Evolutionary conservation across 257 asterid species (phyloP).

Genomic region (Primulina eburnea): DNA sequence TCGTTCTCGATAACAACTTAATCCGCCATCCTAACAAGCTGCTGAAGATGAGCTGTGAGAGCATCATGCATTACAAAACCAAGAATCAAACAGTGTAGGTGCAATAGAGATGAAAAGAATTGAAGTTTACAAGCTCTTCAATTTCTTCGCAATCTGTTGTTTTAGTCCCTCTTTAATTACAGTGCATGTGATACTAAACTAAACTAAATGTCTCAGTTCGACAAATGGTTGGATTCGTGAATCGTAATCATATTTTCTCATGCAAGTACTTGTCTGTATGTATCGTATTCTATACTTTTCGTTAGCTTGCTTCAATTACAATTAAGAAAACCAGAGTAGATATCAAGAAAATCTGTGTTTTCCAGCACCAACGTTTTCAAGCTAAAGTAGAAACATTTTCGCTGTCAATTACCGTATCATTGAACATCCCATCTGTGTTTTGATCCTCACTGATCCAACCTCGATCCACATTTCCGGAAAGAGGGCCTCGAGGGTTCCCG

Average conservation of each 20-base stretch:
- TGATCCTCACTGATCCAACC: conserved; percentile 30
- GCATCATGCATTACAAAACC: too few species aligned
- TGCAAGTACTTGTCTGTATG: neutral
- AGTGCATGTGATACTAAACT: neutral
- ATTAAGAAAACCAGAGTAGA: neutral
- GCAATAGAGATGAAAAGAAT: neutral
- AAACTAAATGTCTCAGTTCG: neutral
- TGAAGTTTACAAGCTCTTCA: neutral
- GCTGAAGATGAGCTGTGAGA: too few species aligned
- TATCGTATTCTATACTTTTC: neutral
- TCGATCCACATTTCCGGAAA: conserved; percentile 30
- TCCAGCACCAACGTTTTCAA: neutral
- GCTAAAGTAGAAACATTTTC: neutral
- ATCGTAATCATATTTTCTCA: neutral
- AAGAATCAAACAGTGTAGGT: too few species aligned
- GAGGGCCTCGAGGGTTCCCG: conserved; percentile 81
- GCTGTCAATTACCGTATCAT: conserved; percentile 19
- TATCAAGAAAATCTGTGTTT: neutral
- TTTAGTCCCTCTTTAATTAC: neutral
- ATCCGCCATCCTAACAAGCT: too few species aligned
- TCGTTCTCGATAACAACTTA: too few species aligned
- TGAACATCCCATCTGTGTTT: conserved; percentile 24
- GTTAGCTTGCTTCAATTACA: neutral
- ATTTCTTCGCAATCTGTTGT: neutral
- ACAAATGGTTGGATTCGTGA: neutral